Conservation (phyloP, 2,329 filamentous ascomycete genomes). For the Diaporthe vexans region DNA sequence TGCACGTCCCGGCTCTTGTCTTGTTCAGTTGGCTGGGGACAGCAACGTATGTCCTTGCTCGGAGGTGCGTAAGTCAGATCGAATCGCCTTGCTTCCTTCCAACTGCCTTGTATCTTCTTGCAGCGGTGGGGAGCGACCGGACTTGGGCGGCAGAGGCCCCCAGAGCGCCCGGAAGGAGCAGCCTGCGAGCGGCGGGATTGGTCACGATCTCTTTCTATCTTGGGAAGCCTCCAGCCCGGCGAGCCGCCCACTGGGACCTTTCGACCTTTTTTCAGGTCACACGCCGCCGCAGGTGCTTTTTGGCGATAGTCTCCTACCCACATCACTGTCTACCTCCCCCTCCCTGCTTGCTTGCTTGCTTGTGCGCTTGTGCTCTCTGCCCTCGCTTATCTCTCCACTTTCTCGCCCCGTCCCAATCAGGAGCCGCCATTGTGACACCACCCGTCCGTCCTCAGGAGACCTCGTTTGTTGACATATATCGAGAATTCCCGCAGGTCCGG, state of each 20-base stretch:
- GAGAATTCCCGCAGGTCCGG: slow-evolving; percentile 33
- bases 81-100: background rate
- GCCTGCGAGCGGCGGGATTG: slow-evolving; percentile 22
- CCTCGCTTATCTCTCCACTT: slow-evolving; percentile 33
- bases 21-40: slow-evolving; percentile 7
- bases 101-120: slow-evolving; percentile 12
- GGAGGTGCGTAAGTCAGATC: slow-evolving; percentile 20
- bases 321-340: slow-evolving; percentile 12
- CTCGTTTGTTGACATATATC: slow-evolving; percentile 36
- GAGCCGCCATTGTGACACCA: slow-evolving; percentile 27
- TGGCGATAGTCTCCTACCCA: slow-evolving; percentile 36
- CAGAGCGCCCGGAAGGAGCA: slow-evolving; percentile 17
- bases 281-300: slow-evolving; percentile 36
- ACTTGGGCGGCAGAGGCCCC: background rate
- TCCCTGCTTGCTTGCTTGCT: slow-evolving; percentile 1
- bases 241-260: slow-evolving; percentile 30
- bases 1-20: slow-evolving; percentile 22
- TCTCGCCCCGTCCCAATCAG: slow-evolving; percentile 14
- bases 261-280: slow-evolving; percentile 35
- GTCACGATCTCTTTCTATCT: slow-evolving; percentile 29
- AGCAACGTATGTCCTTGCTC: slow-evolving; percentile 9
- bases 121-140: slow-evolving; percentile 14
- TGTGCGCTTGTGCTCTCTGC: slow-evolving; percentile 11
- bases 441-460: slow-evolving; percentile 30
- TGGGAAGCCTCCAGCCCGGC: slow-evolving; percentile 28